These are phyloP conservation scores for Corrigiola litoralis DNA, from an alignment of 179 eudicot genomes.

Conservation along the genomic window DNA sequence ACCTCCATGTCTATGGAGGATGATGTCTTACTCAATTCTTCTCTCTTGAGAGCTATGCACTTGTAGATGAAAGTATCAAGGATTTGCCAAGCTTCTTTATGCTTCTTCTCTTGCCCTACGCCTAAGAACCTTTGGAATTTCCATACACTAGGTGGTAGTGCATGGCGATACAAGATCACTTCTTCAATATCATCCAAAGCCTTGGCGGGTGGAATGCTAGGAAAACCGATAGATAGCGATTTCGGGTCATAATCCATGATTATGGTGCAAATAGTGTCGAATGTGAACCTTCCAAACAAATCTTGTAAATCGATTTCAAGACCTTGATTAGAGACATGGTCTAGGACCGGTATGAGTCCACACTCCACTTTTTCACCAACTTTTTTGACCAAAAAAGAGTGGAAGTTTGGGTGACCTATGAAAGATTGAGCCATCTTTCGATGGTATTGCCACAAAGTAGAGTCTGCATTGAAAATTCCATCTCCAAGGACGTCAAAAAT, in stretches of 20 bases:
- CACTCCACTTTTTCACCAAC: constrained; percentile 24
- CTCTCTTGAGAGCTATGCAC: constrained; percentile 4
- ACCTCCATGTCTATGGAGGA: background rate
- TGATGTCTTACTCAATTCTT: too few species aligned
- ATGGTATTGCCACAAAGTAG: constrained; percentile 39
- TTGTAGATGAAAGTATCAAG: constrained; percentile 26
- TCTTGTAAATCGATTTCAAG: constrained; percentile 45
- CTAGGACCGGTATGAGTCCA: constrained; percentile 44
- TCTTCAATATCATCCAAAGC: constrained; percentile 28
- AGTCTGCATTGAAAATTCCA: constrained; percentile 41
- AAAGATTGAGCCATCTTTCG: constrained; percentile 31
- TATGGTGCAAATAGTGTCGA: constrained; percentile 39
- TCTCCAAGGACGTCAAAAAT: constrained; percentile 50
- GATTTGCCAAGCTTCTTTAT: constrained; percentile 18
- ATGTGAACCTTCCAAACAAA: constrained; percentile 45
- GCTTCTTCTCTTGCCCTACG: constrained; percentile 19
- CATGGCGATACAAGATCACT: constrained; percentile 18
- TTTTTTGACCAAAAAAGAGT: constrained; percentile 19
- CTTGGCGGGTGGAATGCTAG: constrained; percentile 11
- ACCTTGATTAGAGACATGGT: constrained; percentile 24
- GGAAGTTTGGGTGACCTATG: constrained; percentile 29
- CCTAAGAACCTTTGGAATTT: constrained; percentile 24
- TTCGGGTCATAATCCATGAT: constrained; percentile 21
- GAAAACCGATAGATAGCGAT: constrained; percentile 22
- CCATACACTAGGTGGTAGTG: constrained; percentile 27